A percentile compares a stretch with the other conserved stretches of the same genome.
These are phyloP conservation scores for Graphiopsis chlorocephala DNA, from an alignment of 2,329 filamentous ascomycete species.

Conservation along the genomic window DNA sequence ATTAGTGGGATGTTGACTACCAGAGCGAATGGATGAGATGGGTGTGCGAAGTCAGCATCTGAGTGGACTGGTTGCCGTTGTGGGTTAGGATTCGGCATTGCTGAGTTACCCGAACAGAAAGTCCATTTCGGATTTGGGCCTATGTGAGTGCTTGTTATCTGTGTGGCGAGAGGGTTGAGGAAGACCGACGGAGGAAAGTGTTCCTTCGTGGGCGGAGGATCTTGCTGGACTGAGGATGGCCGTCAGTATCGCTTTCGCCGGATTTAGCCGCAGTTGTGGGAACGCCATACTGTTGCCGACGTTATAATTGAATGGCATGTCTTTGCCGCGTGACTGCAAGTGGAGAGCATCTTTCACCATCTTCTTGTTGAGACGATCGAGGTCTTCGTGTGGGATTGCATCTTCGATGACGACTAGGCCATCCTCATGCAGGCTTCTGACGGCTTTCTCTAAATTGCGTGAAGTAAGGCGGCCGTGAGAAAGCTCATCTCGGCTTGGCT, in stretches of 20 bases:
- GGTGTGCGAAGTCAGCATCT: slow-evolving; percentile 59
- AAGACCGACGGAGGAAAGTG: slow-evolving; percentile 52
- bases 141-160: slow-evolving; percentile 55
- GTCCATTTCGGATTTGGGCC: slow-evolving; percentile 56
- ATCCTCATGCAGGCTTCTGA: slow-evolving; percentile 36
- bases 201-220: background rate
- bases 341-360: slow-evolving; percentile 58
- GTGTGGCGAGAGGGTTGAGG: slow-evolving; percentile 55
- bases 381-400: slow-evolving; percentile 48
- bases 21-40: slow-evolving; percentile 53
- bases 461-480: slow-evolving; percentile 2
- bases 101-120: slow-evolving; percentile 58
- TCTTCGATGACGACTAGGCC: slow-evolving; percentile 58
- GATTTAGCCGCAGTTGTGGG: background rate
- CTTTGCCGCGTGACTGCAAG: slow-evolving; percentile 52
- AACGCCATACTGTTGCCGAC: slow-evolving; percentile 37
- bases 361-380: slow-evolving; percentile 56
- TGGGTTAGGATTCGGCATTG: slow-evolving; percentile 43
- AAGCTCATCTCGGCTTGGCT: slow-evolving; percentile 17
- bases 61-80: slow-evolving; percentile 56
- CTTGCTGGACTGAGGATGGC: background rate
- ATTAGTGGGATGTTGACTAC: slow-evolving; percentile 56
- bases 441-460: slow-evolving; percentile 18
- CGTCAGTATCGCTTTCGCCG: background rate
- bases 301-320: slow-evolving; percentile 62